Conservation (phyloP, 1,284 basidiomycete species). For the Ganoderma sp. region DNA sequence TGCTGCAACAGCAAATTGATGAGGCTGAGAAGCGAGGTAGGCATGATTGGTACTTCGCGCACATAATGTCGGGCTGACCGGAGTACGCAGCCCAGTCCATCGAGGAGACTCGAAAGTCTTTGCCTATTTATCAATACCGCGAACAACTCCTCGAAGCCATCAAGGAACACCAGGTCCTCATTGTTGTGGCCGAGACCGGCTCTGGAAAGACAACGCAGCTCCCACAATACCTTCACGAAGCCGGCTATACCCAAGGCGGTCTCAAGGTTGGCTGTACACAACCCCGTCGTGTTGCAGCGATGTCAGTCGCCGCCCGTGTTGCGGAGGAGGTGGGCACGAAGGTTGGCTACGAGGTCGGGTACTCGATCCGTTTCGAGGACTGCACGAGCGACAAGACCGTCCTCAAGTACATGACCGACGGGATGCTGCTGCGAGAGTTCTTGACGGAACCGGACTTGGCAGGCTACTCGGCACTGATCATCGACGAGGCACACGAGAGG, state of each 20-base stretch:
- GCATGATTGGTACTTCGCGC: conserved; percentile 36
- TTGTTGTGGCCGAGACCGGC: conserved; percentile 93
- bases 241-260: conserved; percentile 90
- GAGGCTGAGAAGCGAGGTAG: conserved; percentile 89
- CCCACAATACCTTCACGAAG: conserved; percentile 97
- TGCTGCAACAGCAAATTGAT: conserved; percentile 88
- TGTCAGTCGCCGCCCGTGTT: conserved; percentile 99
- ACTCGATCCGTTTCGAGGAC: conserved; percentile 99
- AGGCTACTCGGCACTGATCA: conserved; percentile 91
- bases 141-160: conserved; percentile 90
- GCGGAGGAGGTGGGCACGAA: conserved; percentile 98
- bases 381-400: conserved; percentile 98
- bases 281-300: conserved; percentile 97
- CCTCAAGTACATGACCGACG: conserved; percentile 98
- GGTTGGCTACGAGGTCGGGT: conserved; percentile 97
- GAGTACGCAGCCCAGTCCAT: conserved; percentile 73
- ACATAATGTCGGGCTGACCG: background rate
- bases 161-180: conserved; percentile 88
- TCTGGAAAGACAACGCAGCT: conserved; percentile 99
- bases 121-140: conserved; percentile 89
- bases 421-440: conserved; percentile 96
- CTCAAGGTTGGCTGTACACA: conserved; percentile 97
- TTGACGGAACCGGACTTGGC: conserved; percentile 94
- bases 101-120: conserved; percentile 88
- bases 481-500: conserved; percentile 96